Conservation (phyloP, 2,329 filamentous ascomycete genomes). For the Fusarium protoensiforme region DNA sequence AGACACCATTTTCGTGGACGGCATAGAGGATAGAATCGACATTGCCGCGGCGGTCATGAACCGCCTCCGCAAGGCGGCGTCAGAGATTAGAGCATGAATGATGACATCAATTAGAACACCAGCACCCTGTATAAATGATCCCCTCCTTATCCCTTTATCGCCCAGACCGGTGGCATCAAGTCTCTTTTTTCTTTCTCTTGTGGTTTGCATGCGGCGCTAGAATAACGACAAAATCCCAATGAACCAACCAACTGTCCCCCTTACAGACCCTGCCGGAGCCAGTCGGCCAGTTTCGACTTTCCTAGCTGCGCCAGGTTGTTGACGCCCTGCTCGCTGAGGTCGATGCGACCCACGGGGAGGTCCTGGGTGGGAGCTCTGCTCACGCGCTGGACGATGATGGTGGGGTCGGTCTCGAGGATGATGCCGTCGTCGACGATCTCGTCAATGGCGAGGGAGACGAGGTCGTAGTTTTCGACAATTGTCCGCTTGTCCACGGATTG, state of each 20-base stretch:
- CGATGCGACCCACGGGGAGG: constrained; percentile 91
- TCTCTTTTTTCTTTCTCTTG: constrained; percentile 35
- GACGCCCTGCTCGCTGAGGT: constrained; percentile 94
- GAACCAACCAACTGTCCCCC: background rate
- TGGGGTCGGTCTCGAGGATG: constrained; percentile 96
- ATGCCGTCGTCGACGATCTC: constrained; percentile 97
- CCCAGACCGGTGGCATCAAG: constrained; percentile 35
- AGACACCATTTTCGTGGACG: constrained; percentile 90
- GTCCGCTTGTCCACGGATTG: constrained; percentile 98
- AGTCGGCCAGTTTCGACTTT: constrained; percentile 90
- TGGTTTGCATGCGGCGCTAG: constrained; percentile 42
- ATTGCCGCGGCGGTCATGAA: constrained; percentile 91
- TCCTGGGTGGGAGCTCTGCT: constrained; percentile 93
- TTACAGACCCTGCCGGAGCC: constrained; percentile 86
- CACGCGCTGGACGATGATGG: constrained; percentile 91
- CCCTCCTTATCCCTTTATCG: constrained; percentile 27
- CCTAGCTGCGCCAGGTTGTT: constrained; percentile 95
- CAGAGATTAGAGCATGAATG: constrained; percentile 64
- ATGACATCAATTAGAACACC: constrained; percentile 45
- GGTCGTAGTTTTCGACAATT: constrained; percentile 98
- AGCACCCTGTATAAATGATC: constrained; percentile 39
- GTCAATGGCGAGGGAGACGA: constrained; percentile 92
- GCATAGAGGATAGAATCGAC: constrained; percentile 81
- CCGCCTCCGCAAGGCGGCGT: constrained; percentile 80
- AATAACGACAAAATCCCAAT: constrained; percentile 44